These are phyloP conservation scores for Botrytis sinoallii DNA, from an alignment of 2,329 filamentous ascomycete species.

Conservation along the genomic window DNA sequence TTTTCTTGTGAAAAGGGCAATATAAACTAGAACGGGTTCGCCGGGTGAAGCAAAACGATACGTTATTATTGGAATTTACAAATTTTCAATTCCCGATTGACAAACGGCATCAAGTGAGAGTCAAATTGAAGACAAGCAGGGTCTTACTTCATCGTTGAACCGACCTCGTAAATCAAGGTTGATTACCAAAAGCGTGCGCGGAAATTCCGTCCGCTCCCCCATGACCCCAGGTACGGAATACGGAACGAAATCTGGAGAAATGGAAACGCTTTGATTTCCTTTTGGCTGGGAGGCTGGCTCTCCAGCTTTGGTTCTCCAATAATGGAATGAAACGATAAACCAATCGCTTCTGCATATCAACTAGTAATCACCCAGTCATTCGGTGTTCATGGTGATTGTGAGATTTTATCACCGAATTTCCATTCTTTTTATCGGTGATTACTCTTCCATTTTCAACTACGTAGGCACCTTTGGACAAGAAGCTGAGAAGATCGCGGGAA, in stretches of 20 bases:
- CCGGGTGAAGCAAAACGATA: not conserved
- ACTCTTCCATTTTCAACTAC: too few species aligned
- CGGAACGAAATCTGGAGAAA: not conserved
- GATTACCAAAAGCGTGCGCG: not conserved
- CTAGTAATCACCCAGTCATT: not conserved
- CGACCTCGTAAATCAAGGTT: not conserved
- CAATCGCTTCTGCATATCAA: not conserved
- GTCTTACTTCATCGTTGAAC: not conserved
- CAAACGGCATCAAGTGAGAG: not conserved
- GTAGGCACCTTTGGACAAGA: not conserved
- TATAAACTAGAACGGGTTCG: not conserved
- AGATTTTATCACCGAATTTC: not conserved
- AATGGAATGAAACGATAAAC: not conserved
- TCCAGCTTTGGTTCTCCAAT: not conserved
- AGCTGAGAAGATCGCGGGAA: not conserved
- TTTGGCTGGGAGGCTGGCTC: not conserved
- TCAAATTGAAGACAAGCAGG: not conserved
- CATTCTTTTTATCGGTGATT: not conserved
- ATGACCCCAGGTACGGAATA: not conserved
- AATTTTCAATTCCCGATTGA: not conserved
- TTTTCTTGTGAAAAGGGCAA: not conserved
- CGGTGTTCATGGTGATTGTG: not conserved
- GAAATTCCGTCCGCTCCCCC: conserved; percentile 1
- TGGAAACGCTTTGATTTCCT: not conserved
- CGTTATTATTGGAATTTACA: not conserved